These are phyloP conservation scores for Candida krabiensis DNA, from an alignment of 805 yeast species.

Conservation along the genomic window DNA sequence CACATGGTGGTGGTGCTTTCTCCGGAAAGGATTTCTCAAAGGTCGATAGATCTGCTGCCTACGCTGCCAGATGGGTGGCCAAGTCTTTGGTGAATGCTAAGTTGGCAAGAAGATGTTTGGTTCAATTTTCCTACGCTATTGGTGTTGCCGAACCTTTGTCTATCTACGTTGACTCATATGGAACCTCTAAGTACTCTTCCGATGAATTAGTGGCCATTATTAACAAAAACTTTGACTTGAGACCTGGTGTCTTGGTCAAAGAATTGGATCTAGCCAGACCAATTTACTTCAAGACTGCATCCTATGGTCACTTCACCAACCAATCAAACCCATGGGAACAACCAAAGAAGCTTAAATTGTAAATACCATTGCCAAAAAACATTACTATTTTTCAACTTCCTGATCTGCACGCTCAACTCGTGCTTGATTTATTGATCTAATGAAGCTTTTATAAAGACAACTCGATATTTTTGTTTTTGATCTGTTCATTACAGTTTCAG, in stretches of 20 bases:
- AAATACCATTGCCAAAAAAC: too few species aligned
- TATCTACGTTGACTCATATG: conserved; percentile 96
- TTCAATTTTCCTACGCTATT: conserved; percentile 98
- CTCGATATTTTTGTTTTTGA: conserved; percentile 5
- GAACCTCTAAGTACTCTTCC: conserved; percentile 89
- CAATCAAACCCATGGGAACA: conserved; percentile 99
- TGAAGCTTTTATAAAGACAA: conserved; percentile 7
- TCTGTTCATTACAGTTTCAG: conserved; percentile 7
- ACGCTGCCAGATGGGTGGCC: conserved; percentile 99
- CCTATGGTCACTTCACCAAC: conserved; percentile 99
- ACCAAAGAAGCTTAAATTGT: conserved; percentile 76
- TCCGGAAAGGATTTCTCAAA: conserved; percentile 99
- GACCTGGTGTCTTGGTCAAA: conserved; percentile 98
- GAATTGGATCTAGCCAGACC: conserved; percentile 98
- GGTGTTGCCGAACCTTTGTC: conserved; percentile 99
- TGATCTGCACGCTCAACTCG: conserved; percentile 35
- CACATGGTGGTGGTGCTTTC: conserved; percentile 99
- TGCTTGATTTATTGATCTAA: conserved; percentile 11
- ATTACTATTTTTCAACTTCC: too few species aligned
- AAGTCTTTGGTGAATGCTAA: conserved; percentile 95
- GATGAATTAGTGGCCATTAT: conserved; percentile 90
- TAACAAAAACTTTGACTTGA: conserved; percentile 92
- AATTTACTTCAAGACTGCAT: conserved; percentile 98
- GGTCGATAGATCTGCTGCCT: conserved; percentile 99
- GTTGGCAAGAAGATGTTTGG: conserved; percentile 94